phyloP scores from a whole-genome alignment of 73 alveolate species.

The Tetrahymena thermophila region DNA sequence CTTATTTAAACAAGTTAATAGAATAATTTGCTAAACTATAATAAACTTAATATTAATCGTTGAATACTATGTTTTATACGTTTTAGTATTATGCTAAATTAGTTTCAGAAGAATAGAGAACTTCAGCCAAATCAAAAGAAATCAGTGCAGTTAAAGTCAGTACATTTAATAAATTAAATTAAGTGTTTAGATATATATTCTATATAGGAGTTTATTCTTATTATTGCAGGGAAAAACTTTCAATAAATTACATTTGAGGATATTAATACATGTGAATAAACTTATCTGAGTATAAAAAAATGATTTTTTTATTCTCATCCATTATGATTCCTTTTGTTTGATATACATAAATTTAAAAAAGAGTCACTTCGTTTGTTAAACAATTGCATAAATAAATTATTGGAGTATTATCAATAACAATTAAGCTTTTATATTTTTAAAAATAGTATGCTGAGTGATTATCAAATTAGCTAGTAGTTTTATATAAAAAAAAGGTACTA shows the following conservation, averaged over 20 bases:
- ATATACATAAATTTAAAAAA: too few relatives aligned
- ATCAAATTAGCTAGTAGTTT: background rate
- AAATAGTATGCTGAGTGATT: background rate
- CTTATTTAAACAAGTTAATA: background rate
- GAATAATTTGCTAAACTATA: background rate
- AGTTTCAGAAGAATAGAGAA: background rate
- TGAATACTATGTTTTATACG: background rate
- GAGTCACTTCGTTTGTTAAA: background rate
- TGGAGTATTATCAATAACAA: background rate
- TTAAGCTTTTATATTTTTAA: background rate
- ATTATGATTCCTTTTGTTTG: background rate
- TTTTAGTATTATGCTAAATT: background rate
- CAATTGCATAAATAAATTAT: too few relatives aligned
- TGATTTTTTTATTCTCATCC: background rate
- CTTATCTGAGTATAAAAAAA: background rate
- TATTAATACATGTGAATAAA: background rate
- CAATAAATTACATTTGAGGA: background rate
- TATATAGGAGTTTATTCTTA: background rate
- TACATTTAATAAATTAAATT: background rate
- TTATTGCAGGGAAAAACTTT: background rate
- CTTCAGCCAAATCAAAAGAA: background rate
- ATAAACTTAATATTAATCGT: background rate
- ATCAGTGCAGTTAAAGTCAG: background rate
- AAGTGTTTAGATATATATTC: background rate
- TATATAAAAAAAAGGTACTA: too few relatives aligned